Conservation (phyloP, 495 filamentous ascomycete species). For the Podospora fimiseda region DNA sequence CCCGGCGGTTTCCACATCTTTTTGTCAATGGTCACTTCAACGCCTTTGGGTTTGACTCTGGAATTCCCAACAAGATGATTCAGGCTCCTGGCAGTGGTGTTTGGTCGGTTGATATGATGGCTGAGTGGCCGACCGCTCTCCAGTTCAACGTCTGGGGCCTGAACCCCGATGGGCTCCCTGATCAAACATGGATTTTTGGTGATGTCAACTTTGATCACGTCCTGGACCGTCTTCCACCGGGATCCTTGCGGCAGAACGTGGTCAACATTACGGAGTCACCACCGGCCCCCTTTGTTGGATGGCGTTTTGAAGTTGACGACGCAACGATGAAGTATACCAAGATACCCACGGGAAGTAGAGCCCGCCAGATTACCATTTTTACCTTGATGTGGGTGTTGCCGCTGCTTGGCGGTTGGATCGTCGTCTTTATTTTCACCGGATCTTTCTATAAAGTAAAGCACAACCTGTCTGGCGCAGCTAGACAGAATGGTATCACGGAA, state of each 20-base stretch:
- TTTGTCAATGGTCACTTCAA: constrained; percentile 61
- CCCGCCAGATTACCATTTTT: constrained; percentile 51
- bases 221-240: constrained; percentile 55
- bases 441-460: constrained; percentile 53
- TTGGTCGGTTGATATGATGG: constrained; percentile 56
- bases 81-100: constrained; percentile 40
- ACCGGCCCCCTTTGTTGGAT: constrained; percentile 48
- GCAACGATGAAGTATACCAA: constrained; percentile 40
- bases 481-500: constrained; percentile 22
- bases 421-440: constrained; percentile 56
- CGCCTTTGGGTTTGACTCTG: constrained; percentile 58
- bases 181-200: constrained; percentile 51
- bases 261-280: constrained; percentile 55
- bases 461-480: constrained; percentile 41
- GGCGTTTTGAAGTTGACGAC: constrained; percentile 51
- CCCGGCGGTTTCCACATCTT: constrained; percentile 58
- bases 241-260: constrained; percentile 41
- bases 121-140: constrained; percentile 52
- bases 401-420: constrained; percentile 47
- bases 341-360: constrained; percentile 49
- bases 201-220: constrained; percentile 55
- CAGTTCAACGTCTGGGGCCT: constrained; percentile 52
- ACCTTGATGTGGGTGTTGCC: constrained; percentile 41
- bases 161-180: constrained; percentile 51
- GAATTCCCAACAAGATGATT: constrained; percentile 47